Evolutionary conservation across 306 rosid genomes (phyloP).

Genomic region (Prunus armeniaca): DNA sequence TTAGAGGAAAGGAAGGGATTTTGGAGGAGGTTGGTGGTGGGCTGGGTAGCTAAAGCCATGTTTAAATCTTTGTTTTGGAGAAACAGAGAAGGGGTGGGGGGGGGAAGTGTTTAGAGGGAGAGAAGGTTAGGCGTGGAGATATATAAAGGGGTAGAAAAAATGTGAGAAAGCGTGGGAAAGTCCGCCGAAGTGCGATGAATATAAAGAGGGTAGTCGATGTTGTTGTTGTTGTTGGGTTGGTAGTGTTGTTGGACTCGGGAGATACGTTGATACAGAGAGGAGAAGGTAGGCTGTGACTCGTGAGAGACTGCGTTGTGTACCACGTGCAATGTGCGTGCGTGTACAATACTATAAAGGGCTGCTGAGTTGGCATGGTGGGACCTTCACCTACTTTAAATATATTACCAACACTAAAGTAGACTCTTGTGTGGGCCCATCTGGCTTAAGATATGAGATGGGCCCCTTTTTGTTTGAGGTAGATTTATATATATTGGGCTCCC

Average conservation of each 20-base stretch:
- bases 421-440: no score
- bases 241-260: background rate
- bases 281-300: background rate
- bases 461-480: no score
- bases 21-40: slow-evolving; percentile 46
- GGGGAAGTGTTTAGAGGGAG: slow-evolving; percentile 14
- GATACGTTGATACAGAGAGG: background rate
- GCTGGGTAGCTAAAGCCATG: slow-evolving; percentile 61
- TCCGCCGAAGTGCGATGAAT: slow-evolving; percentile 72
- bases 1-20: slow-evolving; percentile 36
- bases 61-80: background rate
- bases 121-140: background rate
- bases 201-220: background rate
- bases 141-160: background rate
- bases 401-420: no score
- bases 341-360: no score
- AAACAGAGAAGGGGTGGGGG: no score
- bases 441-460: no score
- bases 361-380: no score
- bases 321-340: background rate
- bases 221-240: background rate
- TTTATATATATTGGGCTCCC: no score
- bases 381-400: no score
- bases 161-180: slow-evolving; percentile 43
- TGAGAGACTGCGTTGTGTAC: background rate